Conservation (phyloP, 1,139 yeast genomes). For the Fermentozyma sake region DNA sequence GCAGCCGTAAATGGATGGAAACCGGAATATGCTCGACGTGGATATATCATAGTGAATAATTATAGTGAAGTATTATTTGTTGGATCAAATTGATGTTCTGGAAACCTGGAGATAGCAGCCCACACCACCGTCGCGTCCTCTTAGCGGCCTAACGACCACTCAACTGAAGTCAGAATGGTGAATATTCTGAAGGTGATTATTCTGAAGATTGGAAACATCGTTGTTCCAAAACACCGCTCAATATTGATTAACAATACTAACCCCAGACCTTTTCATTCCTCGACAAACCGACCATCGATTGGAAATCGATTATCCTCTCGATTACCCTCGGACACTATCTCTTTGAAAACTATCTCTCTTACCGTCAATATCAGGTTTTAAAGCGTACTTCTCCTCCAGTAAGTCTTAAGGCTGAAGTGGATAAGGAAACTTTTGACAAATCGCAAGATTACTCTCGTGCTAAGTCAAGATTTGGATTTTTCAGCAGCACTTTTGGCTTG, state of each 20-base stretch:
- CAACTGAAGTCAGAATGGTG: no score
- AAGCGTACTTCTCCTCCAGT: conserved; percentile 53
- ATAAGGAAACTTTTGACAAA: conserved; percentile 69
- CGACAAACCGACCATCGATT: conserved; percentile 62
- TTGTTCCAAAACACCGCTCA: conserved; percentile 9
- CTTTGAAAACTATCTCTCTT: conserved; percentile 70
- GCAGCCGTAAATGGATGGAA: no score
- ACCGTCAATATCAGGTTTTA: conserved; percentile 73
- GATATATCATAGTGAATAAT: no score
- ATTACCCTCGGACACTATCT: conserved; percentile 71
- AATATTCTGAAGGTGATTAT: neutral
- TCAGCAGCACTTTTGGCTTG: conserved; percentile 49
- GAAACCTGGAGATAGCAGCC: no score
- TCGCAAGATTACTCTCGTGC: conserved; percentile 79
- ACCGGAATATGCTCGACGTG: no score
- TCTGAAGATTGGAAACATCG: neutral
- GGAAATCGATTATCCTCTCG: conserved; percentile 74
- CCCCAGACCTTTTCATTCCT: conserved; percentile 28
- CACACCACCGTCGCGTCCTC: no score
- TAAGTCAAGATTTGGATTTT: conserved; percentile 67
- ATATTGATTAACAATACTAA: conserved; percentile 15
- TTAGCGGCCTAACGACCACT: no score
- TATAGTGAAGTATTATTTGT: no score
- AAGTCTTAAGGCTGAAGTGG: conserved; percentile 60
- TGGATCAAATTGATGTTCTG: no score